A percentile compares a stretch with the other conserved stretches of the same genome.
Evolutionary conservation across 1,139 yeast species (phyloP).

Genomic region (Lodderomyces parapsilosis): DNA sequence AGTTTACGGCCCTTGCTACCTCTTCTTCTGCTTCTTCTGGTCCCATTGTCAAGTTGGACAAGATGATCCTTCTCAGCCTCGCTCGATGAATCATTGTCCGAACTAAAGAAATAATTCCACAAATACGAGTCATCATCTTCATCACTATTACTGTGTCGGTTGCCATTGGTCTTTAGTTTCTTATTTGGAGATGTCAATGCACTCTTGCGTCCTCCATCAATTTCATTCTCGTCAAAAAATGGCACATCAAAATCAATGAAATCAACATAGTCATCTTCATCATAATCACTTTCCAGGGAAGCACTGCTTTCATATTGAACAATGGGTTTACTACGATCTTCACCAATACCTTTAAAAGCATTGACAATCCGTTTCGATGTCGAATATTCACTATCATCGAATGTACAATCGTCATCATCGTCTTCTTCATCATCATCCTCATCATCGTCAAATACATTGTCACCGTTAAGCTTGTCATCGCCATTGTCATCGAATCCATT

Average conservation of each 20-base stretch:
- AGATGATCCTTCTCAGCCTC: slow-evolving; percentile 16
- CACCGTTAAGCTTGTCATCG: slow-evolving; percentile 6
- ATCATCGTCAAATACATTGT: slow-evolving; percentile 12
- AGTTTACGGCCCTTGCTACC: neutral
- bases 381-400: slow-evolving; percentile 17
- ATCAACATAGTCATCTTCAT: slow-evolving; percentile 32
- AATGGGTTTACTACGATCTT: slow-evolving; percentile 21
- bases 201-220: slow-evolving; percentile 14
- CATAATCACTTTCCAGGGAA: slow-evolving; percentile 20
- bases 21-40: slow-evolving; percentile 17
- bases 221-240: slow-evolving; percentile 22
- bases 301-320: slow-evolving; percentile 31
- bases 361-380: slow-evolving; percentile 10
- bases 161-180: slow-evolving; percentile 13
- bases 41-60: slow-evolving; percentile 21
- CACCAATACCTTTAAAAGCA: slow-evolving; percentile 25
- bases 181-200: slow-evolving; percentile 11
- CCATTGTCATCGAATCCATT: slow-evolving; percentile 40
- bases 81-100: slow-evolving; percentile 36
- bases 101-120: slow-evolving; percentile 56
- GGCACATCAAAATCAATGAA: slow-evolving; percentile 31
- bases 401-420: slow-evolving; percentile 10
- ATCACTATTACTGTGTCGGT: slow-evolving; percentile 28
- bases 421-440: slow-evolving; percentile 13
- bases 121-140: slow-evolving; percentile 54